phyloP scores from a whole-genome alignment of 2,329 filamentous ascomycete genomes.

The Penicillium sp. region DNA sequence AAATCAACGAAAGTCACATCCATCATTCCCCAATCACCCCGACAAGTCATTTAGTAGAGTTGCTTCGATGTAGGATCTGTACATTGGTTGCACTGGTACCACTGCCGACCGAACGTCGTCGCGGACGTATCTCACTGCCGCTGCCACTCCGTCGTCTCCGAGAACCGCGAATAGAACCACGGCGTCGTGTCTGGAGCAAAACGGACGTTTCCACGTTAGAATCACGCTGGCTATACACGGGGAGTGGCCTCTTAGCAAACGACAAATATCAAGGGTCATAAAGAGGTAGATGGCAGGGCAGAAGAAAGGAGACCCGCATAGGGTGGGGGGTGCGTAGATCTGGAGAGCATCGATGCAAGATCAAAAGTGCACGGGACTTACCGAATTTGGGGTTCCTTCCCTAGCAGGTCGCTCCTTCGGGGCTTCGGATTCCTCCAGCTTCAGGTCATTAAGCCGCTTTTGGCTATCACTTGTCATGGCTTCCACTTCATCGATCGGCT shows the following conservation, averaged over 20 bases:
- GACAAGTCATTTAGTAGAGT: constrained; percentile 41
- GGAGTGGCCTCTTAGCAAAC: constrained; percentile 43
- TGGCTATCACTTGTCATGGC: constrained; percentile 78
- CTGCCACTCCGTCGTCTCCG: constrained; percentile 44
- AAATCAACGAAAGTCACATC: constrained; percentile 27
- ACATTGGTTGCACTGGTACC: constrained; percentile 36
- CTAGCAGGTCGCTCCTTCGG: constrained; percentile 55
- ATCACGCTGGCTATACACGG: constrained; percentile 45
- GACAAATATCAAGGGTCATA: constrained; percentile 24
- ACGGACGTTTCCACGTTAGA: constrained; percentile 49
- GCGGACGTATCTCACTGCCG: constrained; percentile 43
- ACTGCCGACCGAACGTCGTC: constrained; percentile 41
- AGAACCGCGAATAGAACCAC: constrained; percentile 42
- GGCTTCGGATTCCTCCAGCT: constrained; percentile 68
- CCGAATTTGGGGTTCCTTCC: constrained; percentile 43
- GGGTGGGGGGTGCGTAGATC: constrained; percentile 16
- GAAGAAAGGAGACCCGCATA: constrained; percentile 17
- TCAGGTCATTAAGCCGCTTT: constrained; percentile 84
- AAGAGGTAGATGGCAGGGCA: constrained; percentile 12
- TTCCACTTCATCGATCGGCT: constrained; percentile 69
- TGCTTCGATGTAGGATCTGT: constrained; percentile 43
- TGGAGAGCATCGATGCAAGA: constrained; percentile 23
- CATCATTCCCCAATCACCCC: constrained; percentile 16
- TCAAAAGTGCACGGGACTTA: constrained; percentile 41
- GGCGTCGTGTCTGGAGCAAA: constrained; percentile 49